Evolutionary conservation across 2,329 filamentous ascomycete genomes (phyloP).

Genomic region (Teratosphaeriaceae sp.): DNA sequence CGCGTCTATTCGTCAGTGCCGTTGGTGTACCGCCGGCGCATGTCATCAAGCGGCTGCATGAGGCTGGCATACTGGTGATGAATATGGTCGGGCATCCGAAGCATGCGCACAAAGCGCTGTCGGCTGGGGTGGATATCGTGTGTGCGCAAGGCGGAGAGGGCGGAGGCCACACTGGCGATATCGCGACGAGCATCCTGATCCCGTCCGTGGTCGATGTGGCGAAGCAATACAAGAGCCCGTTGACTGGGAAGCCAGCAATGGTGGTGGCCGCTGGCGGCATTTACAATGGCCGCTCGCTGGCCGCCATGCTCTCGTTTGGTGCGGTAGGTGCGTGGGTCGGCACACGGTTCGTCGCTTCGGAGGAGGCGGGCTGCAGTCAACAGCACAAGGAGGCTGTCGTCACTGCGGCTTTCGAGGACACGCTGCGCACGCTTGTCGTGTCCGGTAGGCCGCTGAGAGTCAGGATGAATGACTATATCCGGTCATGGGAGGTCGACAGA

Average conservation of each 20-base stretch:
- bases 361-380: slow-evolving; percentile 72
- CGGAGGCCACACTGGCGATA: slow-evolving; percentile 85
- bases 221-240: slow-evolving; percentile 58
- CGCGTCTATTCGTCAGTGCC: slow-evolving; percentile 76
- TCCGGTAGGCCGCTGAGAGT: slow-evolving; percentile 75
- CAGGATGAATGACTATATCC: slow-evolving; percentile 76
- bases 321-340: slow-evolving; percentile 90
- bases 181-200: slow-evolving; percentile 76
- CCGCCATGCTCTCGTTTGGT: slow-evolving; percentile 78
- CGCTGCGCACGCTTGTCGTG: slow-evolving; percentile 73
- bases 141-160: slow-evolving; percentile 92
- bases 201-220: slow-evolving; percentile 84
- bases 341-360: slow-evolving; percentile 79
- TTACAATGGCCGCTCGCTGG: slow-evolving; percentile 72
- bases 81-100: slow-evolving; percentile 95
- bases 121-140: slow-evolving; percentile 80
- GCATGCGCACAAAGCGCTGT: slow-evolving; percentile 82
- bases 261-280: slow-evolving; percentile 90
- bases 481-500: slow-evolving; percentile 64
- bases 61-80: slow-evolving; percentile 78
- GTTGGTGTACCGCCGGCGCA: slow-evolving; percentile 75
- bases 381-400: slow-evolving; percentile 82
- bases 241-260: slow-evolving; percentile 64
- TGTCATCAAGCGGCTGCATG: slow-evolving; percentile 71
- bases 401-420: slow-evolving; percentile 69